Base-by-base conservation (phyloP, 164 flowering plant species). In the Nymphaea thermarum region DNA sequence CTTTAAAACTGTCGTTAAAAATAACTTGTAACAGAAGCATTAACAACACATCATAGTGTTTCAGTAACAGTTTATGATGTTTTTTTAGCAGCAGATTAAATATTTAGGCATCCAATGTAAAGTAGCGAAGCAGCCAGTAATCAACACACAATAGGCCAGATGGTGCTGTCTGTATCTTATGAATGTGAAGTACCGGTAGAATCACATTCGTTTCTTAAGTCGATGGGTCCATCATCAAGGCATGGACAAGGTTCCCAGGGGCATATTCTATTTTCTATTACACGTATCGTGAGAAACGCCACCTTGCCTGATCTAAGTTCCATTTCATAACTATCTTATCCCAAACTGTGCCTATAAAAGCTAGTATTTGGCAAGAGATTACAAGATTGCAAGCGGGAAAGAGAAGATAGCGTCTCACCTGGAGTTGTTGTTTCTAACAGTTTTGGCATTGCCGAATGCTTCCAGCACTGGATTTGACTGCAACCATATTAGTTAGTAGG, bases 381-480 rank as follows among this genome's bases (percentile, higher is more conserved):
- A 44, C 15, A 42, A 16, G 42, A 63, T 59, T 55, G 16, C 1
- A 55, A 55, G 16, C 12, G 1, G 16, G 16, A 55, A 16, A 55
- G 16, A 8, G 25, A 16, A 6, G 11, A 61, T 2, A 16, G 41
- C 63, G 63, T 59, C 82, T 81, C 74, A 87, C 93, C 96, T 90
- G 68, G 93, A 90, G 76, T 90, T 90, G 80, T 88, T 88, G 70
- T 90, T 90, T 70, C 84, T 79, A 66, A 83, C 87, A 60, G 93
- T 88, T 82, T 88, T 90, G 63, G 96, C 96, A 68, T 90, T 90
- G 71, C 96, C 96, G 80, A 90, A 90, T 66, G 96, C 96, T 82
- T 90, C 96, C 68, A 90, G 91, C 75, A 90, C 93, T 71, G 94
- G 91, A 82, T 90, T 88, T 70, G 96, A 90, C 96, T 90, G 85